phyloP scores from a whole-genome alignment of 2,329 filamentous ascomycete genomes.

The Chrysosporium queenslandicum region DNA sequence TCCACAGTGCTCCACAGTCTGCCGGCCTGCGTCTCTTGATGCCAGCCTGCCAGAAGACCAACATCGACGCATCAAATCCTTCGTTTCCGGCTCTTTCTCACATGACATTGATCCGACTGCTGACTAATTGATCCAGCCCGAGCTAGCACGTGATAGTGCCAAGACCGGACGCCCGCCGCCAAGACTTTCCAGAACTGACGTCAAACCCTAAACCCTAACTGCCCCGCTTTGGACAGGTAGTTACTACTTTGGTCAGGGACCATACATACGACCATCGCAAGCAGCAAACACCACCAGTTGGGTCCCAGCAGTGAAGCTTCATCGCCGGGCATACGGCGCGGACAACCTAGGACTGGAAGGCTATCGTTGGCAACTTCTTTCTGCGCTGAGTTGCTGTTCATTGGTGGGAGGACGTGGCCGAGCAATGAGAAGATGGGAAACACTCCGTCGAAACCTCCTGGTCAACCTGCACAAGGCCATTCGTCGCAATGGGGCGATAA shows the following conservation, averaged over 20 bases:
- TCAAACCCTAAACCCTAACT: constrained; percentile 13
- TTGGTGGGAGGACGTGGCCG: background rate
- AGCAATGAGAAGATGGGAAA: constrained; percentile 36
- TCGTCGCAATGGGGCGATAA: constrained; percentile 25
- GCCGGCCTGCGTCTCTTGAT: no score
- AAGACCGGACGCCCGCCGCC: background rate
- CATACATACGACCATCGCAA: background rate
- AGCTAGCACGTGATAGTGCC: constrained; percentile 1
- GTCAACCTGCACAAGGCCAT: constrained; percentile 24
- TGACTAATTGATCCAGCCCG: no score
- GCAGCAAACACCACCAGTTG: background rate
- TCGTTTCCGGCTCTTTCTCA: no score
- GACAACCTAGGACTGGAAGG: background rate
- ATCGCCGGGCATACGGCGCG: background rate
- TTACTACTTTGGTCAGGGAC: background rate
- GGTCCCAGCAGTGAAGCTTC: background rate
- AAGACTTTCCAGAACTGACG: constrained; percentile 3
- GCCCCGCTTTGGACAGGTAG: constrained; percentile 10
- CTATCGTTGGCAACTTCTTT: no score
- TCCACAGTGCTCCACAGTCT: background rate
- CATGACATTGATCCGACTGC: no score
- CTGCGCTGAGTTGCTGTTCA: background rate
- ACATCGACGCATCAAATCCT: no score
- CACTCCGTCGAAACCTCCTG: constrained; percentile 38
- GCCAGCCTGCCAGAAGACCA: no score